These are phyloP conservation scores for Talaromyces sp. DNA, from an alignment of 2,329 filamentous ascomycete species.

Conservation along the genomic window DNA sequence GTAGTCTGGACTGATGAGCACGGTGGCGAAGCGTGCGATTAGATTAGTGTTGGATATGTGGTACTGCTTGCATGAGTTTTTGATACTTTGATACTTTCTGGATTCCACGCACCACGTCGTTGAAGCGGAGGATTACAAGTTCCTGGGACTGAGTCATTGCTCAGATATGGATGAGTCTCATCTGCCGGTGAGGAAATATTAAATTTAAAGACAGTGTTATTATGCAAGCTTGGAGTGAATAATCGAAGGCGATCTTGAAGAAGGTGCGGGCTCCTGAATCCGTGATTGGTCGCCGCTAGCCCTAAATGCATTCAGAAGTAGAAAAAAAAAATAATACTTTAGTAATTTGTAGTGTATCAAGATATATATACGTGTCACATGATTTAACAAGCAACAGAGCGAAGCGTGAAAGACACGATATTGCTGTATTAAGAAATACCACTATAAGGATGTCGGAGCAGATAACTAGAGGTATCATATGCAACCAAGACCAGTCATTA, in stretches of 20 bases:
- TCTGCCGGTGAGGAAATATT: no score
- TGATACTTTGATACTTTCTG: no score
- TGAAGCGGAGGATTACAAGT: neutral
- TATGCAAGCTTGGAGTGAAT: no score
- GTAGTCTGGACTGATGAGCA: neutral
- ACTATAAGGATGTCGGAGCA: neutral
- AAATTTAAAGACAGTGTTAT: no score
- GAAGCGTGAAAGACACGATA: neutral
- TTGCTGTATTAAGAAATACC: neutral
- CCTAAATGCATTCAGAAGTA: neutral
- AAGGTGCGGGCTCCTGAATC: no score
- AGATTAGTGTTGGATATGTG: neutral
- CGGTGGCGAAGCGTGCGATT: neutral
- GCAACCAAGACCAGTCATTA: neutral
- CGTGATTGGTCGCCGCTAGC: neutral
- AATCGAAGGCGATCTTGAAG: no score
- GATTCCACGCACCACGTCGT: neutral
- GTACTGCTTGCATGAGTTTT: neutral
- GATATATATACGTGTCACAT: no score
- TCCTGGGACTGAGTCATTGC: neutral
- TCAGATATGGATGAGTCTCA: neutral
- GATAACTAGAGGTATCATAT: neutral
- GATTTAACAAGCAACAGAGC: no score
- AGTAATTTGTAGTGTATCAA: no score
- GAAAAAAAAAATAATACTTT: no score